These are phyloP conservation scores for Mercurialis annua DNA, from an alignment of 345 rosid genomes.

Conservation along the genomic window DNA sequence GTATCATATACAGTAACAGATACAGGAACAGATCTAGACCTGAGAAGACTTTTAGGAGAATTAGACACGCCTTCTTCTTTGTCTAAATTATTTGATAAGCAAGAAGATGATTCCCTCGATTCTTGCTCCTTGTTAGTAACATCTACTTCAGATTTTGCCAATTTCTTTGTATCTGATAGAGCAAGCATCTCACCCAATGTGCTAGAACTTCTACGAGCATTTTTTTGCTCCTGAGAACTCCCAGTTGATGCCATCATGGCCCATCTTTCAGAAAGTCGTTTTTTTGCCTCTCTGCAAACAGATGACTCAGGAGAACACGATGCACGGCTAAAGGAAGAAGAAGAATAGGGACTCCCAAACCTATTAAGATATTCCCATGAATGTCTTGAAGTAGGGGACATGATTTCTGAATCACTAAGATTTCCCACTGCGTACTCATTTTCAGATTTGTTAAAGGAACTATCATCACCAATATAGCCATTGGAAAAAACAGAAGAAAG, in stretches of 20 bases:
- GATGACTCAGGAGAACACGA: conserved; percentile 91
- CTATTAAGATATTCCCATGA: conserved; percentile 82
- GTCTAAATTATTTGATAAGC: conserved; percentile 35
- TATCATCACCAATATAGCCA: conserved; percentile 79
- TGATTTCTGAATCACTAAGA: conserved; percentile 68
- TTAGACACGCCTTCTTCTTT: conserved; percentile 39
- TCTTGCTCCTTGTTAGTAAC: conserved; percentile 37
- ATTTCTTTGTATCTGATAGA: conserved; percentile 55
- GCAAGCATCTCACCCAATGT: conserved; percentile 97
- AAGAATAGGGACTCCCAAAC: conserved; percentile 61
- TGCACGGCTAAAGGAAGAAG: conserved; percentile 63
- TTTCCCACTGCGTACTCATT: conserved; percentile 54
- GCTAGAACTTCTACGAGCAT: conserved; percentile 55
- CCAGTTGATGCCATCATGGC: conserved; percentile 74
- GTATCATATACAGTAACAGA: conserved; percentile 45
- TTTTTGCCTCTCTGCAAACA: conserved; percentile 73
- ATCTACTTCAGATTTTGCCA: conserved; percentile 38
- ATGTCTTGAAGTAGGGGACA: conserved; percentile 74
- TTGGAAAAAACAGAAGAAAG: conserved; percentile 81
- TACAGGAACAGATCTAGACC: conserved; percentile 77
- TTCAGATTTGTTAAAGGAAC: conserved; percentile 75
- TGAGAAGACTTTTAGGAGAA: conserved; percentile 53
- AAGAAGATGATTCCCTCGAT: conserved; percentile 50
- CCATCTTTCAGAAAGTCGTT: conserved; percentile 93
- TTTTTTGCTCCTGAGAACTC: conserved; percentile 48